These are phyloP conservation scores for Helotiales sp. DNA, from an alignment of 2,329 filamentous ascomycete species.

Conservation along the genomic window DNA sequence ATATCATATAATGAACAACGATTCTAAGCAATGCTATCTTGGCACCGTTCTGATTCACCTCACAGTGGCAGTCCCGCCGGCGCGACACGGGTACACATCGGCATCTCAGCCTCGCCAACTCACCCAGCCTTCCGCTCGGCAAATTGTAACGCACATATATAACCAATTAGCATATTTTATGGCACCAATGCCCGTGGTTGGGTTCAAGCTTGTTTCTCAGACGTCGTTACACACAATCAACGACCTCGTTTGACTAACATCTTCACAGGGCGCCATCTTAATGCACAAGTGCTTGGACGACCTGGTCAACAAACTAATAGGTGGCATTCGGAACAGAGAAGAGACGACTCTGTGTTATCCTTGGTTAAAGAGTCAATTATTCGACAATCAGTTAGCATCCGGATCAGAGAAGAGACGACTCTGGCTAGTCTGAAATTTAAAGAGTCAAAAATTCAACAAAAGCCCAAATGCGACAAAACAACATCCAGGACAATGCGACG, in stretches of 20 bases:
- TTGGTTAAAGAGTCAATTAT: not conserved
- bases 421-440: not conserved
- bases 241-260: not conserved
- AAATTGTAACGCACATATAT: not conserved
- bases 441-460: too few species aligned
- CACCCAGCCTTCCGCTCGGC: not conserved
- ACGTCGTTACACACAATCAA: not conserved
- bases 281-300: not conserved
- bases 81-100: not conserved
- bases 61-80: not conserved
- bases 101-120: not conserved
- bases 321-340: not conserved
- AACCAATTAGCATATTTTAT: not conserved
- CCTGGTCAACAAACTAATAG: not conserved
- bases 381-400: not conserved
- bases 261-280: not conserved
- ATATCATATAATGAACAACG: too few species aligned
- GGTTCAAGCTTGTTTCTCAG: not conserved
- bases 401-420: not conserved
- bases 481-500: too few species aligned
- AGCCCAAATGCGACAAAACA: too few species aligned
- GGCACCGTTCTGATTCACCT: too few species aligned
- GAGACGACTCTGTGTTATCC: not conserved
- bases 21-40: too few species aligned
- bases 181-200: not conserved